Percentiles rank a stretch among this genome's conserved stretches.
Conservation (phyloP, 352 stramenopile genomes). For the Globisporangium paroecandrum region DNA sequence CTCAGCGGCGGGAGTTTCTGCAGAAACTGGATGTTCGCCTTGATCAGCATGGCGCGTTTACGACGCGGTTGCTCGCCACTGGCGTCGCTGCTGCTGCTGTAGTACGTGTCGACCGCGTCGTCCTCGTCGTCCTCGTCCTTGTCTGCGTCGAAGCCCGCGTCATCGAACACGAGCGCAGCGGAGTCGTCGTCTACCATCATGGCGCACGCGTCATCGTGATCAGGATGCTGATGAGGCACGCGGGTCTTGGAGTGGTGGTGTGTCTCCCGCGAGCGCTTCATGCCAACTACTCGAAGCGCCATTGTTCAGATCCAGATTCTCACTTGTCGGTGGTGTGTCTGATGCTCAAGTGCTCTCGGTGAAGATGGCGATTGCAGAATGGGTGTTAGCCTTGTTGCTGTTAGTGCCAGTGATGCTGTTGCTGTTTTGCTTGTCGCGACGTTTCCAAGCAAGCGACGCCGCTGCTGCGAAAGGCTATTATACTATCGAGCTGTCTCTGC, state of each 20-base stretch:
- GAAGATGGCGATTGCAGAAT: neutral
- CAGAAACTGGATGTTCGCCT: conserved; percentile 56
- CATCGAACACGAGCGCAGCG: conserved; percentile 5
- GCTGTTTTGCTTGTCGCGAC: neutral
- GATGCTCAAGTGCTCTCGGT: neutral
- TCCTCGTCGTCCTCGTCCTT: conserved; percentile 19
- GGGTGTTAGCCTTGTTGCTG: neutral
- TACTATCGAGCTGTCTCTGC: neutral
- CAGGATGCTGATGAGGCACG: neutral
- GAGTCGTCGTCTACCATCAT: conserved; percentile 18
- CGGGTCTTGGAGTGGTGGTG: conserved; percentile 1
- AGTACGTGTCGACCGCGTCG: conserved; percentile 12
- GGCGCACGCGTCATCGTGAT: conserved; percentile 1
- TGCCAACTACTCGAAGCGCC: conserved; percentile 12
- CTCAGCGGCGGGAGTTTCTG: conserved; percentile 61
- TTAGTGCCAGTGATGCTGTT: neutral
- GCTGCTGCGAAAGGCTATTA: conserved; percentile 1
- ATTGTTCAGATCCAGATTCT: conserved; percentile 1
- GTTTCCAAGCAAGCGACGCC: neutral
- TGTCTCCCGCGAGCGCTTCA: conserved; percentile 20
- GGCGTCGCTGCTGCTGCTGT: conserved; percentile 15
- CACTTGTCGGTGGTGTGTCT: neutral
- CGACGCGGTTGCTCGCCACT: conserved; percentile 23
- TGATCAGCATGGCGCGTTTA: conserved; percentile 60
- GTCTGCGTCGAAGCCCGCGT: conserved; percentile 14